Conservation (phyloP, 2,329 filamentous ascomycete genomes). For the Lasiodiplodia sp. region DNA sequence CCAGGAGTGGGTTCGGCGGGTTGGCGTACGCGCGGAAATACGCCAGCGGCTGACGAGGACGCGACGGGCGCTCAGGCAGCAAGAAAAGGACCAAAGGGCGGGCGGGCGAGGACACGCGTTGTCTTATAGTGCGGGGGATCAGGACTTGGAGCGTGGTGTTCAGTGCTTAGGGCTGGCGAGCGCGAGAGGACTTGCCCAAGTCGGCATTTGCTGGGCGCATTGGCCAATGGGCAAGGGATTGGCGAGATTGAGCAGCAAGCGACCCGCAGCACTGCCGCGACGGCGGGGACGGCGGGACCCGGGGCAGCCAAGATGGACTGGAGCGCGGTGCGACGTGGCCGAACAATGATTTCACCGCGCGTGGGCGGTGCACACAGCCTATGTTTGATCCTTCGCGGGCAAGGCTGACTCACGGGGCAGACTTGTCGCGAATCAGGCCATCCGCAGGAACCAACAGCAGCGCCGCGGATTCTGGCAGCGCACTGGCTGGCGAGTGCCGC, state of each 20-base stretch:
- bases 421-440: conserved; percentile 15
- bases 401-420: conserved; percentile 32
- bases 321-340: background rate
- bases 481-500: conserved; percentile 3
- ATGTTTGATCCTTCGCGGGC: conserved; percentile 13
- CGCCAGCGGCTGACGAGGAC: conserved; percentile 6
- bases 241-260: background rate
- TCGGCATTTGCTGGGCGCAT: conserved; percentile 14
- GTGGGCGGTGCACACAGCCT: conserved; percentile 2
- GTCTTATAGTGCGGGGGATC: conserved; percentile 1
- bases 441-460: conserved; percentile 1
- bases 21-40: background rate
- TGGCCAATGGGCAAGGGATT: background rate
- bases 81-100: background rate
- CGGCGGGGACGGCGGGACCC: background rate
- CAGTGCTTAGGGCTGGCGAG: background rate
- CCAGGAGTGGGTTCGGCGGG: background rate
- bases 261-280: conserved; percentile 2
- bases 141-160: conserved; percentile 3
- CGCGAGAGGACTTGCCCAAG: background rate
- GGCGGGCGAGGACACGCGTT: conserved; percentile 2
- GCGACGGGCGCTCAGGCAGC: background rate
- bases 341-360: background rate
- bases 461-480: background rate
- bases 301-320: background rate